phyloP scores from a whole-genome alignment of 257 asterid genomes.

The Nicotiana undulata region DNA sequence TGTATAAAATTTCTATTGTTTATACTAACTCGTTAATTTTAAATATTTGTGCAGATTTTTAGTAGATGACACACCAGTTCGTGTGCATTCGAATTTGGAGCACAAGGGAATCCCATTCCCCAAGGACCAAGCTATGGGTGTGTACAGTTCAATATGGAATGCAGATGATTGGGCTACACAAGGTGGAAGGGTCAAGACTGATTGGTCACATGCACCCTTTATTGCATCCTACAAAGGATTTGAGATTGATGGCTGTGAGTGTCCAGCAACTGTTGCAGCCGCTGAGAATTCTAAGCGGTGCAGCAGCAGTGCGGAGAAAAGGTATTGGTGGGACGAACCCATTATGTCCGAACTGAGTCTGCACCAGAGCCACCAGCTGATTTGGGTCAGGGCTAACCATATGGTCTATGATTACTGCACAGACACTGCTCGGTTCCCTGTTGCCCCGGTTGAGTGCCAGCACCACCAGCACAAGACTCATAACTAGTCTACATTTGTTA shows the following conservation, averaged over 20 bases:
- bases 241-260: slow-evolving; percentile 53
- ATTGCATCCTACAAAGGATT: slow-evolving; percentile 61
- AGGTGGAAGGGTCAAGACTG: slow-evolving; percentile 80
- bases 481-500: neutral
- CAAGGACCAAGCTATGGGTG: slow-evolving; percentile 81
- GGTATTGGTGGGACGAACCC: slow-evolving; percentile 80
- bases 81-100: slow-evolving; percentile 72
- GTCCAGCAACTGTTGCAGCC: slow-evolving; percentile 37
- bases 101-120: slow-evolving; percentile 75
- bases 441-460: slow-evolving; percentile 59
- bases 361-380: slow-evolving; percentile 85
- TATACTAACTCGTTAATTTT: neutral
- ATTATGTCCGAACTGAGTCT: slow-evolving; percentile 50
- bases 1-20: neutral
- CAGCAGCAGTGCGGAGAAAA: slow-evolving; percentile 32
- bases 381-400: slow-evolving; percentile 78
- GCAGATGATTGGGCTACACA: slow-evolving; percentile 98
- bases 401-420: slow-evolving; percentile 76
- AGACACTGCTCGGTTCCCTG: slow-evolving; percentile 58
- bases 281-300: slow-evolving; percentile 40
- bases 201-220: slow-evolving; percentile 85
- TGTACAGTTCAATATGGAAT: slow-evolving; percentile 85
- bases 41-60: slow-evolving; percentile 36
- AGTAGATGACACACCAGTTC: slow-evolving; percentile 81
- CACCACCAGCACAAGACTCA: slow-evolving; percentile 52